Percentiles rank a stretch among this genome's conserved stretches.
Conservation (phyloP, 2,329 filamentous ascomycete species). For the Graphilbum fragrans region DNA sequence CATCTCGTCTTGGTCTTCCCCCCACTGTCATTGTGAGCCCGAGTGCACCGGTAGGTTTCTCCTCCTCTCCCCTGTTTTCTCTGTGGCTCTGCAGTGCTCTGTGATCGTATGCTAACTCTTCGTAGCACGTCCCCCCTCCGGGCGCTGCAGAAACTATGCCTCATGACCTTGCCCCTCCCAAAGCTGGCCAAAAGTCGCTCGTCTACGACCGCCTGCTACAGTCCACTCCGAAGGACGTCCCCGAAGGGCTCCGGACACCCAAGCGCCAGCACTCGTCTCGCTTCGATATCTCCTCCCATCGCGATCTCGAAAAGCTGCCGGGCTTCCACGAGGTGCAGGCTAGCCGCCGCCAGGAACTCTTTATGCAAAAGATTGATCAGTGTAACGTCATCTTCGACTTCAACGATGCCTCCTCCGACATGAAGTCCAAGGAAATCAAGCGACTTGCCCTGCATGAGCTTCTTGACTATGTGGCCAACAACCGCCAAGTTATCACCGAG, state of each 20-base stretch:
- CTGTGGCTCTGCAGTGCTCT: constrained; percentile 3
- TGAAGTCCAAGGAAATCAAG: constrained; percentile 99
- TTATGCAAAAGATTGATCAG: constrained; percentile 99
- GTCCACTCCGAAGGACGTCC: constrained; percentile 90
- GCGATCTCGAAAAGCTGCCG: constrained; percentile 91
- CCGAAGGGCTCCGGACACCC: constrained; percentile 87
- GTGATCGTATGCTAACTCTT: constrained; percentile 8
- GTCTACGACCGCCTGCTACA: constrained; percentile 87
- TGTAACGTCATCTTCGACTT: constrained; percentile 99
- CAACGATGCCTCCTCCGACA: constrained; percentile 93
- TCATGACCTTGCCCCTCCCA: constrained; percentile 87
- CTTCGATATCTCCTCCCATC: constrained; percentile 94
- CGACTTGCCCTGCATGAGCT: constrained; percentile 88
- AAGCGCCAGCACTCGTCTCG: constrained; percentile 85
- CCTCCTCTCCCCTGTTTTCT: constrained; percentile 8
- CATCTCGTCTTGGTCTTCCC: constrained; percentile 54
- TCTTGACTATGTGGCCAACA: constrained; percentile 96
- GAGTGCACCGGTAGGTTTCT: constrained; percentile 66
- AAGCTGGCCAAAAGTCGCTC: constrained; percentile 78
- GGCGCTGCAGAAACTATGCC: constrained; percentile 97
- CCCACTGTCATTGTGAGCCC: constrained; percentile 92
- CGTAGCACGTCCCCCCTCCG: constrained; percentile 78
- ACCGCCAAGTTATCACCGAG: constrained; percentile 95
- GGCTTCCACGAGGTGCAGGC: constrained; percentile 97
- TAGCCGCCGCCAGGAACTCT: constrained; percentile 86